Evolutionary conservation across 345 rosid genomes (phyloP), one percentile per base, ranked within the genome.

Genomic region (Eucalyptus cloeziana): DNA sequence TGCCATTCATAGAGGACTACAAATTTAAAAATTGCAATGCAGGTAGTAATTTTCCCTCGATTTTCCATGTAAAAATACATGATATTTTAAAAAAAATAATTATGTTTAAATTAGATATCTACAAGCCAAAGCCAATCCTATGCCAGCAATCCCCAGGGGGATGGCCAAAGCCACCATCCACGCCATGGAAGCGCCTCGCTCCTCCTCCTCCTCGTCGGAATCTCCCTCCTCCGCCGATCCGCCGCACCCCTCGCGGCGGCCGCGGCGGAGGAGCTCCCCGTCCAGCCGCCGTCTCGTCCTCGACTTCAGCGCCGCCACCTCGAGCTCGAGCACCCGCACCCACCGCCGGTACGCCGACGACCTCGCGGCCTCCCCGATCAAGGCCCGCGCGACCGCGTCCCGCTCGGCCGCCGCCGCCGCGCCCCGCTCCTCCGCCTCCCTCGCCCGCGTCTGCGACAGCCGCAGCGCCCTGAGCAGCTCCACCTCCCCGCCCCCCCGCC

Each of bases 391-490:
- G 15, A 94, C 37, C 43, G 44, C 58, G 21, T 95, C 94, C 49
- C 54, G 93, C 91, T 96, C 96, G 88, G 90, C 85, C 1, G 88
- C 92, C 89, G 95, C 89, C 7, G 37, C 88, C 8, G 86, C 91
- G 54, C 92, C 93, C 88, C 90, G 92, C 93, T 87, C 91, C 90
- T 96, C 97, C 7, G 96, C 96, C 87, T 95, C 95, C 62, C 97
- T 93, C 10, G 96, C 97, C 30, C 96, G 89, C 50, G 96, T 94
- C 76, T 95, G 96, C 2, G 96, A 95, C 89, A 93, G 87, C 81
- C 95, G 90, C 91, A 96, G 86, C 8, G 98, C 98, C 94, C 91
- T 96, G 62, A 94, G 64, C 49, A 96, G 90, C 93, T 93, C 95
- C 91, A 94, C 71, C 89, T 91, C 93, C 79, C 88, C 91, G 14